A percentile compares a stretch with the other conserved stretches of the same genome.
Conservation (phyloP, 2,329 filamentous ascomycete species). For the Purpureocillium takamizusanense region DNA sequence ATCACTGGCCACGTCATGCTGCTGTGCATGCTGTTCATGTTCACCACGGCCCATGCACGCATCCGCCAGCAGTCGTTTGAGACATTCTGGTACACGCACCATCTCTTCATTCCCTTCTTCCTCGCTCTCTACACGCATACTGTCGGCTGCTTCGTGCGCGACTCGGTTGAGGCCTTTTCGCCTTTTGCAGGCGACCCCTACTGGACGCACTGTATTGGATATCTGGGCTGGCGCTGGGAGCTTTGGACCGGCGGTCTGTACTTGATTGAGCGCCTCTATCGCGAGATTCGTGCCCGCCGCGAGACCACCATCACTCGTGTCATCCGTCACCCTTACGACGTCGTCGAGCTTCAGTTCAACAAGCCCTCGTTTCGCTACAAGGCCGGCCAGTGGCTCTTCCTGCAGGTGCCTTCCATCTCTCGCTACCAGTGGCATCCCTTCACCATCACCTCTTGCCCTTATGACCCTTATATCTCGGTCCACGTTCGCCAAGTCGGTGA, state of each 20-base stretch:
- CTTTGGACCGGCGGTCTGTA: constrained; percentile 79
- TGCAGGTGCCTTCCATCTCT: constrained; percentile 85
- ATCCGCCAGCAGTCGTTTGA: constrained; percentile 97
- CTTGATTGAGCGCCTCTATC: constrained; percentile 78
- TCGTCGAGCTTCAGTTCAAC: constrained; percentile 92
- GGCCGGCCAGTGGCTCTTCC: constrained; percentile 94
- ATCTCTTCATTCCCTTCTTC: constrained; percentile 94
- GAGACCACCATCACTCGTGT: constrained; percentile 88
- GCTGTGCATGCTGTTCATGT: constrained; percentile 98
- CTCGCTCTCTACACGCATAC: constrained; percentile 93
- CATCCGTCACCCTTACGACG: constrained; percentile 91
- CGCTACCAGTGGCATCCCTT: constrained; percentile 96
- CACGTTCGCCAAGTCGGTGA: constrained; percentile 96
- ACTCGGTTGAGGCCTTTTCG: constrained; percentile 61
- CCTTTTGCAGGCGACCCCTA: constrained; percentile 76
- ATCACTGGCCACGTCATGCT: constrained; percentile 97
- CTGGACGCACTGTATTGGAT: constrained; percentile 91
- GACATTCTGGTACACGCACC: constrained; percentile 98
- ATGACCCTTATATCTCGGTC: constrained; percentile 87
- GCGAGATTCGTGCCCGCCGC: constrained; percentile 76
- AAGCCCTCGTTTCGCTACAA: constrained; percentile 98
- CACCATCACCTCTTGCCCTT: constrained; percentile 96
- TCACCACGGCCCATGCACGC: constrained; percentile 85
- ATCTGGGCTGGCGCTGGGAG: constrained; percentile 97
- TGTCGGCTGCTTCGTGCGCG: constrained; percentile 91